Conservation (phyloP, 441 rosid genomes). For the Arabidopsis hybrid region DNA sequence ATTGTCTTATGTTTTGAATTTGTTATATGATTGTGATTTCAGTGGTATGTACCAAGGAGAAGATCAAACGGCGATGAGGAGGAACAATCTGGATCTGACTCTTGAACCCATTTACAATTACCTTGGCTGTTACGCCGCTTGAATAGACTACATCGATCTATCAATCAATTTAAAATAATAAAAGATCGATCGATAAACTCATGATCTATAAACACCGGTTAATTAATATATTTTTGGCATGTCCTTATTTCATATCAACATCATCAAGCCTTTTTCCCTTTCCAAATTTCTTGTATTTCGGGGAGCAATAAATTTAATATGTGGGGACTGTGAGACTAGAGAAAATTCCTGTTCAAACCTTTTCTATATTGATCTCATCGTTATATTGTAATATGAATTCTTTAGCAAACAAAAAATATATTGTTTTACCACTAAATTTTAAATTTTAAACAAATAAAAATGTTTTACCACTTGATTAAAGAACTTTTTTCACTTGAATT, state of each 20-base stretch:
- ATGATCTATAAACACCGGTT: neutral
- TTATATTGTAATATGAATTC: too few species aligned
- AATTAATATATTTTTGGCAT: neutral
- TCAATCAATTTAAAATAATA: neutral
- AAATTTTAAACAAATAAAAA: too few species aligned
- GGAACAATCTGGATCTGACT: conserved; percentile 70
- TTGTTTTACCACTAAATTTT: too few species aligned
- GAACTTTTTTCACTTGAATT: too few species aligned
- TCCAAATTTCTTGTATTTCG: neutral
- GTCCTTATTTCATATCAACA: neutral
- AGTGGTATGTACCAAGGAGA: conserved; percentile 62
- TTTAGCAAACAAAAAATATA: too few species aligned
- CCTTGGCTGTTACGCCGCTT: conserved; percentile 60
- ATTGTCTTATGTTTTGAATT: neutral
- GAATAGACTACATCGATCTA: conserved; percentile 4
- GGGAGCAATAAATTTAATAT: neutral
- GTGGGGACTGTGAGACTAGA: neutral
- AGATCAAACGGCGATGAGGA: conserved; percentile 53
- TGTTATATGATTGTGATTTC: conserved; percentile 37
- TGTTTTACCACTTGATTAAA: too few species aligned
- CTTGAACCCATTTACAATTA: conserved; percentile 61
- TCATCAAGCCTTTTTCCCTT: neutral
- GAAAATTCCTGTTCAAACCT: neutral
- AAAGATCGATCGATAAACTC: neutral
- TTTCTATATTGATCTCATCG: neutral